These are phyloP conservation scores for Neospora caninum DNA, from an alignment of 169 alveolate species.

Conservation along the genomic window DNA sequence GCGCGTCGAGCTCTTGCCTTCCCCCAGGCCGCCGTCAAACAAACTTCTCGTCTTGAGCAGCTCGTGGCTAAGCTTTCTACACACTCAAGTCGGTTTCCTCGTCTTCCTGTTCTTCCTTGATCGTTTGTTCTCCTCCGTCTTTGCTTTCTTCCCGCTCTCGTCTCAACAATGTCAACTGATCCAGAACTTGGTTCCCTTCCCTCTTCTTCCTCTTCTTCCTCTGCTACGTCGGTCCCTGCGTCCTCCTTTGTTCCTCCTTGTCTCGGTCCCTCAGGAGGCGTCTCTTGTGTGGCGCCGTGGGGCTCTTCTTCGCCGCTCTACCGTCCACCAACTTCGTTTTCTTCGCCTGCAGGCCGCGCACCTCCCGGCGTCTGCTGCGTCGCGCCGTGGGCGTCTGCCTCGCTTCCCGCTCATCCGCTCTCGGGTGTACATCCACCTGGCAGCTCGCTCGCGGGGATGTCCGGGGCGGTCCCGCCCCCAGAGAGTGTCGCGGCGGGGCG, in stretches of 20 bases:
- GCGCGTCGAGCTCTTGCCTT: no score
- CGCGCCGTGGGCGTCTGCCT: constrained; percentile 10
- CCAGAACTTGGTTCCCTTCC: neutral
- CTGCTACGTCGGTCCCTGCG: neutral
- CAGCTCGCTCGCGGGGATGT: neutral
- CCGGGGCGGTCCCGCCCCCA: neutral
- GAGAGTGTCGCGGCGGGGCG: neutral
- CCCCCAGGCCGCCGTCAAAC: no score
- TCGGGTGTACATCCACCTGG: neutral
- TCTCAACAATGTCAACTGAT: neutral
- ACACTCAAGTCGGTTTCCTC: no score
- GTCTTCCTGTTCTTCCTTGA: no score
- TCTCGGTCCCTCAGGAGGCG: no score
- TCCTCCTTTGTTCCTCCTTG: neutral
- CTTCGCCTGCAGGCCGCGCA: neutral
- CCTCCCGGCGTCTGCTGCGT: constrained; percentile 30
- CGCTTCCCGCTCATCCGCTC: neutral
- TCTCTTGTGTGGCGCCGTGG: neutral
- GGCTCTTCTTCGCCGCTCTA: neutral
- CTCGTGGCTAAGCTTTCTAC: no score
- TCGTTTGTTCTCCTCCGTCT: no score
- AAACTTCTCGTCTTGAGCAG: no score
- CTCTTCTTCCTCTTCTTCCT: neutral
- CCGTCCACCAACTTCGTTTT: neutral
- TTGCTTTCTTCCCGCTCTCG: no score